These are phyloP conservation scores for Aspergillus intermedius DNA, from an alignment of 2,329 filamentous ascomycete species.

Conservation along the genomic window DNA sequence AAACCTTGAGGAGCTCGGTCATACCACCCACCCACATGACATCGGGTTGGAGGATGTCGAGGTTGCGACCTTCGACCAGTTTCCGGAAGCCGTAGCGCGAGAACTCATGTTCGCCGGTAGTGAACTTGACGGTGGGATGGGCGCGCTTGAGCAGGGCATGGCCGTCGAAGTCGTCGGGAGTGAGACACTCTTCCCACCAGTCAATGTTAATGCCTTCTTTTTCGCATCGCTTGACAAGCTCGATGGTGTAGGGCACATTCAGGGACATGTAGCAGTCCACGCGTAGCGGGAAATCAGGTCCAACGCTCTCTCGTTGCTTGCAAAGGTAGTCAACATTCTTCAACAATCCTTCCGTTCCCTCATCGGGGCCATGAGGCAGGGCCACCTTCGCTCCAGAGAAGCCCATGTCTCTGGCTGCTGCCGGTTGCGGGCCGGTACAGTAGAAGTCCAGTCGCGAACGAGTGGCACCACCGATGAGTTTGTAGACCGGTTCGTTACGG, in stretches of 20 bases:
- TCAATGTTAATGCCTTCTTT: conserved; percentile 79
- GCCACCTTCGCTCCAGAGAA: conserved; percentile 90
- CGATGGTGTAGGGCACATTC: conserved; percentile 87
- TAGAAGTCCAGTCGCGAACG: conserved; percentile 81
- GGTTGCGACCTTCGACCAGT: conserved; percentile 80
- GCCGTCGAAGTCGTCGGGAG: conserved; percentile 85
- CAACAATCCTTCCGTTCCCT: conserved; percentile 70
- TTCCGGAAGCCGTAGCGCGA: conserved; percentile 92
- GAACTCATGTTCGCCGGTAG: conserved; percentile 93
- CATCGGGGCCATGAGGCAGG: conserved; percentile 80
- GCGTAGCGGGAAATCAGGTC: conserved; percentile 85
- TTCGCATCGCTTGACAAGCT: conserved; percentile 75
- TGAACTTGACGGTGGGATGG: conserved; percentile 86
- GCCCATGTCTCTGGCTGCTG: conserved; percentile 73
- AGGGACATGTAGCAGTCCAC: conserved; percentile 97
- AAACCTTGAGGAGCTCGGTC: conserved; percentile 84
- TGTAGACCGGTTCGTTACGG: conserved; percentile 87
- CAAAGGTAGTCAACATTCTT: conserved; percentile 89
- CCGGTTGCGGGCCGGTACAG: conserved; percentile 84
- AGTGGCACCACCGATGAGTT: conserved; percentile 86
- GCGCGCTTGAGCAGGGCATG: conserved; percentile 85
- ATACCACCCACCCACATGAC: conserved; percentile 96
- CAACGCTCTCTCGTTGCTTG: conserved; percentile 75
- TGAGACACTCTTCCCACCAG: conserved; percentile 95
- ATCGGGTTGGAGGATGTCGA: conserved; percentile 92